Base-by-base conservation (phyloP, 257 asterid genomes). In the Voacanga thouarsii region DNA sequence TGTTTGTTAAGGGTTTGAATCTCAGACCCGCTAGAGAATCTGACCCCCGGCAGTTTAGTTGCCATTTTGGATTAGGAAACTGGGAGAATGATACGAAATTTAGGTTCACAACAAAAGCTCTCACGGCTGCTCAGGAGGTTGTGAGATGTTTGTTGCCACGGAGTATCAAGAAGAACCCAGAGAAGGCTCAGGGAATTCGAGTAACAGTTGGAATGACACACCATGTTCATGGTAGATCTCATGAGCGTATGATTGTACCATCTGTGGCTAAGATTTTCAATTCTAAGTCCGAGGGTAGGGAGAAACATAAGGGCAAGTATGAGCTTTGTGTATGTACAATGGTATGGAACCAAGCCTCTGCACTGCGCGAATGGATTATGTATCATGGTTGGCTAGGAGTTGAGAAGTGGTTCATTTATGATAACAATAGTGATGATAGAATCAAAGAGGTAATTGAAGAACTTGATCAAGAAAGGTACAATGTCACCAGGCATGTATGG, bases 311-410 rank as follows among this genome's bases (percentile, higher is more conserved):
- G 57, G 80, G 71, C 53, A 95, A 85, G 41, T 80, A 89, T 57
- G 89, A 88, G 83, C 97, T 95, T 44, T 95, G 99, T 66, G 97
- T 81, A 79, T 95, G 99, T 68, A 93, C 99, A 4, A 95, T 95
- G 99, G 89, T 93, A 88, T 93, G 99, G 98, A 95, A 95, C 83
- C 99, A 95, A 79, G 98, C 89, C 10, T 75, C 92, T 1, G 87
- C 94, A 9, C 87, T 95, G 2, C 90, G 93, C 0, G 99, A 95
- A 82, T 95, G 99, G 99, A 87, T 95, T 4, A 84, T 28, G 81
- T 95, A 95, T 63, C 99, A 95, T 68, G 53, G 93, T 44, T 93
- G 97, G 98, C 91, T 92, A 6, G 99, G 99, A 68, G 97, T 95
- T 12, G 97, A 90, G 87, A 87, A 88, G 57, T 95, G 99, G 99